Conservation (phyloP, 2,329 filamentous ascomycete genomes). For the Botrytis elliptica region DNA sequence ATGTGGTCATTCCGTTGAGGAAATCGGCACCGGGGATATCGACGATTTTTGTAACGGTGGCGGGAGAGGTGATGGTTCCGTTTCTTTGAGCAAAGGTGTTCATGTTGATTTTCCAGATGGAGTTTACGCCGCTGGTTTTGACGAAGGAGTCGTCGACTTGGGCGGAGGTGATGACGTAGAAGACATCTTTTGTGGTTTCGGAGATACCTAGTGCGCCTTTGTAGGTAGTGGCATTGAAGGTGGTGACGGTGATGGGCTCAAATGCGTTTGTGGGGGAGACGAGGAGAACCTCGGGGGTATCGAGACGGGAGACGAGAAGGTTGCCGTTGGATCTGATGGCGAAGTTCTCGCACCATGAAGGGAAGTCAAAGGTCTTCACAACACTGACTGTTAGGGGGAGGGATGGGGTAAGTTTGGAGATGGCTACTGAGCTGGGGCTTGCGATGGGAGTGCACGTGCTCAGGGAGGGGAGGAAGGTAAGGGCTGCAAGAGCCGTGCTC, state of each 20-base stretch:
- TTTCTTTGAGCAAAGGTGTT: slow-evolving; percentile 24
- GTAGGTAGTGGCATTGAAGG: slow-evolving; percentile 37
- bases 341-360: slow-evolving; percentile 41
- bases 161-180: slow-evolving; percentile 32
- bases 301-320: slow-evolving; percentile 40
- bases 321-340: slow-evolving; percentile 41
- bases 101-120: slow-evolving; percentile 34
- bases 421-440: background rate
- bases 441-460: slow-evolving; percentile 8
- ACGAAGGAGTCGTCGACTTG: slow-evolving; percentile 36
- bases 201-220: slow-evolving; percentile 41
- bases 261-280: slow-evolving; percentile 36
- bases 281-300: slow-evolving; percentile 39
- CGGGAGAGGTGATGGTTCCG: background rate
- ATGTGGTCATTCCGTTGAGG: slow-evolving; percentile 34
- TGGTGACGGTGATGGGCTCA: slow-evolving; percentile 29
- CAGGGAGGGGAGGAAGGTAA: background rate
- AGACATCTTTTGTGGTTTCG: slow-evolving; percentile 40
- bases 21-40: slow-evolving; percentile 27
- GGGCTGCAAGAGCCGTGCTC: background rate
- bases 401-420: background rate
- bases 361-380: slow-evolving; percentile 19
- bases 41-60: slow-evolving; percentile 22
- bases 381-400: slow-evolving; percentile 24
- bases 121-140: slow-evolving; percentile 28